Conservation (phyloP, 306 rosid species). For the Medicago arabica region DNA sequence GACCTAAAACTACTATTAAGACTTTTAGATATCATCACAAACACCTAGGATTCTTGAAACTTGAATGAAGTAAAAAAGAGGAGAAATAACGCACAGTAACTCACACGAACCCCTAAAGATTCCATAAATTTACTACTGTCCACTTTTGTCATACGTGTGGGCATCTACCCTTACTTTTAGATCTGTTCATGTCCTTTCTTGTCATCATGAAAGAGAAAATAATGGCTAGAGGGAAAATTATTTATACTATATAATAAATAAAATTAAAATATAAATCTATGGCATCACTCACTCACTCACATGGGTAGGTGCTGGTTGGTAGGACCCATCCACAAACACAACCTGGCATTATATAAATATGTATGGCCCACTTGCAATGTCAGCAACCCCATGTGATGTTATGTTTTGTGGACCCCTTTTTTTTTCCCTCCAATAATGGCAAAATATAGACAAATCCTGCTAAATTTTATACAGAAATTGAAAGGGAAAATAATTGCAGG, state of each 20-base stretch:
- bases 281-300: slow-evolving; percentile 74
- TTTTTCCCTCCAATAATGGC: slow-evolving; percentile 49
- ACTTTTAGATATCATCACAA: slow-evolving; percentile 17
- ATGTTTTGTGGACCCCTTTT: slow-evolving; percentile 48
- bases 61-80: slow-evolving; percentile 22
- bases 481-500: slow-evolving; percentile 31
- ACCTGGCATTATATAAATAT: slow-evolving; percentile 62
- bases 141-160: slow-evolving; percentile 88
- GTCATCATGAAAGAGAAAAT: slow-evolving; percentile 28
- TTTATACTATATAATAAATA: neutral
- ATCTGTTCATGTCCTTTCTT: slow-evolving; percentile 65
- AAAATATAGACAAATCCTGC: slow-evolving; percentile 46
- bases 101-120: slow-evolving; percentile 58
- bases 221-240: neutral
- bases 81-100: slow-evolving; percentile 24
- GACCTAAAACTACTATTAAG: too few species aligned
- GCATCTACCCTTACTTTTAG: slow-evolving; percentile 59
- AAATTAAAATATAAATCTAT: neutral
- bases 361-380: slow-evolving; percentile 56
- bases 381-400: slow-evolving; percentile 76
- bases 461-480: neutral
- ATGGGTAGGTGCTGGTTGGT: slow-evolving; percentile 60
- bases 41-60: slow-evolving; percentile 47
- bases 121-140: slow-evolving; percentile 52
- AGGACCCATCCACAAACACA: slow-evolving; percentile 57